A percentile compares a stretch with the other conserved stretches of the same genome.
These are phyloP conservation scores for Rhytidhysteron rufulum DNA, from an alignment of 2,329 filamentous ascomycete species.

Conservation along the genomic window DNA sequence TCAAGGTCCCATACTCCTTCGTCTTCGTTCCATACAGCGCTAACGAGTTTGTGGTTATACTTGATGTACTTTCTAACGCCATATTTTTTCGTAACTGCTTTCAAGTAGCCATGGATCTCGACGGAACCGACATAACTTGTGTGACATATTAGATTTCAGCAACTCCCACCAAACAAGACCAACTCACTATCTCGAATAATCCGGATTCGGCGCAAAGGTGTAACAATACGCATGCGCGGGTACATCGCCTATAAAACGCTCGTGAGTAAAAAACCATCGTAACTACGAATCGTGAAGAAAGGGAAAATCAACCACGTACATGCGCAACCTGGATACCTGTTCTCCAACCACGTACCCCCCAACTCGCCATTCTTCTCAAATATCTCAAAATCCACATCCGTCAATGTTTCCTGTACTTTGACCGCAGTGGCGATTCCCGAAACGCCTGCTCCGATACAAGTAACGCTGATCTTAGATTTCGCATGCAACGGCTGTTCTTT, in stretches of 20 bases:
- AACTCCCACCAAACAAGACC: no score
- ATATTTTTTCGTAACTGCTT: neutral
- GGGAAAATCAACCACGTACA: neutral
- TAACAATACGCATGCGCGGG: conserved; percentile 45
- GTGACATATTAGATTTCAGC: conserved; percentile 46
- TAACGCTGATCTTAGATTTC: neutral
- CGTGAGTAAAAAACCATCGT: neutral
- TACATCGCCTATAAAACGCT: conserved; percentile 42
- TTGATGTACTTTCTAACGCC: neutral
- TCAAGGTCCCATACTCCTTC: conserved; percentile 43
- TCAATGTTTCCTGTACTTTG: conserved; percentile 41
- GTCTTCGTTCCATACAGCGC: conserved; percentile 48
- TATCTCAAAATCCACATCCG: conserved; percentile 43
- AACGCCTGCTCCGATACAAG: conserved; percentile 43
- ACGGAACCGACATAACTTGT: neutral
- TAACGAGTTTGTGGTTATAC: conserved; percentile 35
- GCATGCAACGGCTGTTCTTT: neutral
- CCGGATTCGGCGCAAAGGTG: conserved; percentile 43
- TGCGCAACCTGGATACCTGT: conserved; percentile 31
- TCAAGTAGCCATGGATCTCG: neutral
- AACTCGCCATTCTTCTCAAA: conserved; percentile 47
- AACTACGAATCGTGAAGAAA: neutral
- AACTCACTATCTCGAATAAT: conserved; percentile 20
- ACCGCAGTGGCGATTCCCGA: conserved; percentile 48
- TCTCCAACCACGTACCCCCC: conserved; percentile 46